Evolutionary conservation across 1,284 basidiomycete genomes (phyloP), one percentile per base, ranked within the genome.

Genomic region (Ustilago vetiveriae): DNA sequence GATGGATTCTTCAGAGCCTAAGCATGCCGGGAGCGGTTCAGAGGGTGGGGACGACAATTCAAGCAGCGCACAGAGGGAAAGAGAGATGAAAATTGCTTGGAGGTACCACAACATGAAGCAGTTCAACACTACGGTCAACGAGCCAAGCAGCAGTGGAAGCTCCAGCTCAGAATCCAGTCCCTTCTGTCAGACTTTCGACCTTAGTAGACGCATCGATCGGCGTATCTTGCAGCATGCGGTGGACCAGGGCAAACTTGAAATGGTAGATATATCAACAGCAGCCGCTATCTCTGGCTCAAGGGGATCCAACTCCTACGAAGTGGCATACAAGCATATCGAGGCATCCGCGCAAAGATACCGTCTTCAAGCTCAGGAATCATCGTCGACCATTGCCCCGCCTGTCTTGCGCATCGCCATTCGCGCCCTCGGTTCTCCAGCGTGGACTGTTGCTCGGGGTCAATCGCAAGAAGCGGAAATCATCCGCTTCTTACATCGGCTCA

Each of bases 91-190:
- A 72, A 49, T 75, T 59, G 95, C 95, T 33, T 98, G 95, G 92
- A 86, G 95, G 76, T 98, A 98, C 82, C 91, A 92, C 76, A 86
- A 88, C 62, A 90, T 96, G 90, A 91, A 90, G 83, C 89, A 87
- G 82, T 95, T 95, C 82, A 88, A 91, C 83, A 96, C 93, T 1
- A 93, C 91, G 1, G 88, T 95, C 24, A 78, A 63, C 44, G 53
- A 64, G 36, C 49, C 59, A 0, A 42, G 43, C 40, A 35, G 33
- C 16, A 35, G 33, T 13, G 22, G 32, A 10, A 53, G 27, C 39
- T 23, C 59, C 13, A 26, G 37, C 8, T 23, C 37, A 1, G 57
- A 62, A 16, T 43, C 55, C 1, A 29, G 36, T 50, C 85, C 88
- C 22, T 91, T 87, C 76, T 91, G 89, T 76, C 84, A 85, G 47